Percentiles rank a stretch among this genome's conserved stretches.
phyloP scores from a whole-genome alignment of 2,329 filamentous ascomycete genomes.

The Xylaria arbuscula region DNA sequence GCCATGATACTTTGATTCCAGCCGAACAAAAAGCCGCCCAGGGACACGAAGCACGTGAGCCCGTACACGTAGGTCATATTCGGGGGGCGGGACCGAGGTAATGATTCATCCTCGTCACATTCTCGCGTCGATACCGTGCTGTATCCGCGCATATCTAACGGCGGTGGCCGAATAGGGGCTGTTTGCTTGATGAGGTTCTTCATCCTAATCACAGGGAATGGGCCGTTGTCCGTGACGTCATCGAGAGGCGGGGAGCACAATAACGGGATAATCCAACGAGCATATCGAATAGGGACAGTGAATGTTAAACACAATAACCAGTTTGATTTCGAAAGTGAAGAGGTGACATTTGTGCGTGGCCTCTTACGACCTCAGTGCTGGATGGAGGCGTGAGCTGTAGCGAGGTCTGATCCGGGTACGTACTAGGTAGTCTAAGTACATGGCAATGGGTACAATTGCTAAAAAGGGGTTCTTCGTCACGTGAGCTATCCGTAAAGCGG shows the following conservation, averaged over 20 bases:
- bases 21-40: conserved; percentile 49
- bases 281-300: background rate
- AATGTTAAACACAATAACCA: background rate
- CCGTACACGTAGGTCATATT: conserved; percentile 48
- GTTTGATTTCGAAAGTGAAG: background rate
- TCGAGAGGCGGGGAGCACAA: background rate
- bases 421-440: too few species aligned
- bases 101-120: background rate
- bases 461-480: too few species aligned
- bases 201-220: conserved; percentile 18
- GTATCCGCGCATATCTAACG: conserved; percentile 18
- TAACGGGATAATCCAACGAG: background rate
- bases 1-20: conserved; percentile 51
- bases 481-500: too few species aligned
- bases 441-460: too few species aligned
- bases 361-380: background rate
- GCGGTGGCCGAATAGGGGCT: conserved; percentile 41
- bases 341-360: background rate
- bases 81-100: conserved; percentile 36
- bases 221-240: conserved; percentile 3
- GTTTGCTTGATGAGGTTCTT: conserved; percentile 46
- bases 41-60: conserved; percentile 47
- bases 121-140: conserved; percentile 17
- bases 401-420: too few species aligned
- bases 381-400: background rate